Evolutionary conservation across 2,329 filamentous ascomycete species (phyloP).

Genomic region (Colletotrichum australisinense): DNA sequence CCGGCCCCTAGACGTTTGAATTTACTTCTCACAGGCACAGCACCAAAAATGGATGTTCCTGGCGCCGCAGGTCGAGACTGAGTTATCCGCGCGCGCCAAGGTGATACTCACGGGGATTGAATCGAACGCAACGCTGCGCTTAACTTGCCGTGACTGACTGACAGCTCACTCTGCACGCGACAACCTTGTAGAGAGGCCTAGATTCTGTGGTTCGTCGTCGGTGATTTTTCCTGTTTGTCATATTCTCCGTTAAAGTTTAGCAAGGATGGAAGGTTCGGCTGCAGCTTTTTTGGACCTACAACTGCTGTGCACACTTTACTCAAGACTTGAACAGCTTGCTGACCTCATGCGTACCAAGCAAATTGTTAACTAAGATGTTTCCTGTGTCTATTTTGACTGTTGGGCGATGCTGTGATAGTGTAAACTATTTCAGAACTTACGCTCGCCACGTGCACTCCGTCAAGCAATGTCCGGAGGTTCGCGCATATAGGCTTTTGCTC

Average conservation of each 20-base stretch:
- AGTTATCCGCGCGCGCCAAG: constrained; percentile 1
- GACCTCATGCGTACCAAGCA: not conserved
- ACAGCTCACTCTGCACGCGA: not conserved
- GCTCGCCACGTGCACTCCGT: no score
- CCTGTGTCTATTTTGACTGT: not conserved
- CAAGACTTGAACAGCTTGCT: not conserved
- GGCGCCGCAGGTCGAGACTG: not conserved
- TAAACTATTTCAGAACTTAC: no score
- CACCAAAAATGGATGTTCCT: constrained; percentile 12
- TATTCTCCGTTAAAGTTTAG: not conserved
- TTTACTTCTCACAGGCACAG: constrained; percentile 24
- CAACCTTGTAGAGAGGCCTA: not conserved
- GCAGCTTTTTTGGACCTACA: not conserved
- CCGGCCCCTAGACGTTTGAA: constrained; percentile 7
- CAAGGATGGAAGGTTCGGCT: constrained; percentile 12
- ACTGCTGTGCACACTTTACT: not conserved
- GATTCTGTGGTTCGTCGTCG: not conserved
- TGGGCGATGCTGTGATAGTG: not conserved
- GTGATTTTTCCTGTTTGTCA: not conserved
- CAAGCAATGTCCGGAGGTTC: no score
- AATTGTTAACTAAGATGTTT: not conserved
- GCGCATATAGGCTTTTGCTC: no score
- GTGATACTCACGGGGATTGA: not conserved
- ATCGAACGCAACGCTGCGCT: not conserved
- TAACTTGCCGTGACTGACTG: not conserved